Base-by-base conservation (phyloP, 495 filamentous ascomycete genomes). In the Aspergillus mulundensis region DNA sequence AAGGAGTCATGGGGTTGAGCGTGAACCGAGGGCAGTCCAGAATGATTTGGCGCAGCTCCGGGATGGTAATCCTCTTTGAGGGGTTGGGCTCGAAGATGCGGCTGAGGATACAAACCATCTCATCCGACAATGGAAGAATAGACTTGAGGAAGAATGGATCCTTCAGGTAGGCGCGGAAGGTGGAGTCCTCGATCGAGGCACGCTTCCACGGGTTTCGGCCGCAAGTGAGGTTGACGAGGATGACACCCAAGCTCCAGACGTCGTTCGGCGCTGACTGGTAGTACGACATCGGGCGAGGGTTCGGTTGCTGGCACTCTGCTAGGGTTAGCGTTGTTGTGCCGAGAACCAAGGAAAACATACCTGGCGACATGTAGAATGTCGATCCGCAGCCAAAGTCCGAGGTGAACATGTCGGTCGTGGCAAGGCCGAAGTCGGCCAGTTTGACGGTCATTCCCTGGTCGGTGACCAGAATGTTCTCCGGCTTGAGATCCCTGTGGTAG, bases 291-390 rank as follows among this genome's bases (percentile, higher is more conserved):
- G 85, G 85, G 68, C 86, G 82, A 40, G 91, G 84, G 60, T 88
- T 85, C 43, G 87, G 78, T 69, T 95, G 89, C 78, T 97, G 89
- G 68, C 95, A 98, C 83, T 97, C 94, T 97, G 73, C 53, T 12
- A 20, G 11, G 8, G 25, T 57, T 50, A 57, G 54, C 46, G 10
- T 42, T n/a, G 45, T n/a, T 28, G 25, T 28, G 11, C 25, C 16
- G 11, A 36, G 41, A 48, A 12, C 23, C 7, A 18, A 44, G 34
- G 15, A 52, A 62, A 81, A 73, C 46, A 38, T 89, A 97, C 94
- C 94, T 83, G 94, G 94, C 55, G 88, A 93, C 95, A 97, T 97
- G 77, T 99, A 97, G 69, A 99, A 97, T 14, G 94, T 97, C 16
- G 93, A 97, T 47, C 94, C 94, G 71, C 95, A 99, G 53, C 95